Evolutionary conservation across 2,329 filamentous ascomycete genomes (phyloP).

Genomic region (Anisogramma anomala): DNA sequence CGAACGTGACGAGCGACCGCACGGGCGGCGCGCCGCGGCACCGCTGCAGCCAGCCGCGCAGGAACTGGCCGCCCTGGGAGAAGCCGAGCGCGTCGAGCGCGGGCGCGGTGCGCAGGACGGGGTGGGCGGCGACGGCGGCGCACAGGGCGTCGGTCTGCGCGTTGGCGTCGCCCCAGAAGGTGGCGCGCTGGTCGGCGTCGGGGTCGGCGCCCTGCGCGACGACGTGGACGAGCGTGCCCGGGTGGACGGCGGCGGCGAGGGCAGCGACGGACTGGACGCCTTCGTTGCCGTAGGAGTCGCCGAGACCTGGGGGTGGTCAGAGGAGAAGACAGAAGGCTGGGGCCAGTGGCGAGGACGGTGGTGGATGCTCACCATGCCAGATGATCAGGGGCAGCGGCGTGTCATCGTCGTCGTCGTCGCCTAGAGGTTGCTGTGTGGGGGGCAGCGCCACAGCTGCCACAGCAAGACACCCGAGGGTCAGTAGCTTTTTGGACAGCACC

Average conservation of each 20-base stretch:
- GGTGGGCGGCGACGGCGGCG: slow-evolving; percentile 60
- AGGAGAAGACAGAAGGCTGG: background rate
- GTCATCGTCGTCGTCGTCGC: slow-evolving; percentile 30
- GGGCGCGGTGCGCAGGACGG: slow-evolving; percentile 69
- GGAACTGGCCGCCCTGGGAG: slow-evolving; percentile 89
- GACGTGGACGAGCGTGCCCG: slow-evolving; percentile 74
- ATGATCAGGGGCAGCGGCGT: slow-evolving; percentile 81
- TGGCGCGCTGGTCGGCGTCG: slow-evolving; percentile 62
- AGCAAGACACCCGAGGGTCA: slow-evolving; percentile 24
- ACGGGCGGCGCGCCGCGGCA: slow-evolving; percentile 64
- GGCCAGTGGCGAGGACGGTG: slow-evolving; percentile 33
- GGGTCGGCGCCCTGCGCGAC: slow-evolving; percentile 59
- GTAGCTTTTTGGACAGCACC: slow-evolving; percentile 19
- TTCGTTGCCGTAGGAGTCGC: slow-evolving; percentile 63
- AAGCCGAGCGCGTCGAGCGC: slow-evolving; percentile 88
- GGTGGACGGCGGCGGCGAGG: slow-evolving; percentile 62
- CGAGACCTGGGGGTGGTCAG: slow-evolving; percentile 34
- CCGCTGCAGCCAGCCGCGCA: slow-evolving; percentile 80
- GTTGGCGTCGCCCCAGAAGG: slow-evolving; percentile 85
- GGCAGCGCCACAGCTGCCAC: slow-evolving; percentile 24
- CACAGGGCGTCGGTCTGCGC: slow-evolving; percentile 68
- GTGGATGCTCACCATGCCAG: slow-evolving; percentile 58
- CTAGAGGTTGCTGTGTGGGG: slow-evolving; percentile 13
- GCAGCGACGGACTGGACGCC: slow-evolving; percentile 60
- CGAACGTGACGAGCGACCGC: slow-evolving; percentile 74